phyloP scores from a whole-genome alignment of 1,139 yeast genomes.

The Hemisphaericaspora subhashii region DNA sequence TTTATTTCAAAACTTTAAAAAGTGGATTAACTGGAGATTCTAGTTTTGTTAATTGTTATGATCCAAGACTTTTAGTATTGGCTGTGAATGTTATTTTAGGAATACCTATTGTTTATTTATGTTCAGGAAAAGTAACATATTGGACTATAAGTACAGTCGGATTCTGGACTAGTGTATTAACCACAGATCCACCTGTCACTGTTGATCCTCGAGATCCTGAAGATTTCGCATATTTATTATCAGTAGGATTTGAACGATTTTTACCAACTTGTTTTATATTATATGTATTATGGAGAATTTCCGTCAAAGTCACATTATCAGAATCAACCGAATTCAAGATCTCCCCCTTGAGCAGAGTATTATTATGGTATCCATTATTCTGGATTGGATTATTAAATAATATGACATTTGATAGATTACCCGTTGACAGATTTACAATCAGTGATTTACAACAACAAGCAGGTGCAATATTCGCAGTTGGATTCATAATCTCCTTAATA shows the following conservation, averaged over 20 bases:
- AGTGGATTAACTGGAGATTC: slow-evolving; percentile 18
- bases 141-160: slow-evolving; percentile 70
- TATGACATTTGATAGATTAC: slow-evolving; percentile 82
- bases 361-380: slow-evolving; percentile 76
- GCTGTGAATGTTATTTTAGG: slow-evolving; percentile 59
- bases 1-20: slow-evolving; percentile 45
- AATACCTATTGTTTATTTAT: slow-evolving; percentile 57
- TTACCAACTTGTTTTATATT: slow-evolving; percentile 74
- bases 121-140: slow-evolving; percentile 55
- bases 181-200: slow-evolving; percentile 78
- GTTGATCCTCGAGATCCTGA: slow-evolving; percentile 56
- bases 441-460: slow-evolving; percentile 71
- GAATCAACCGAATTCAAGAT: slow-evolving; percentile 22
- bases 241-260: slow-evolving; percentile 71
- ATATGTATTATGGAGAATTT: slow-evolving; percentile 67
- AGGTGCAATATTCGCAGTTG: slow-evolving; percentile 72
- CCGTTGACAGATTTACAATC: slow-evolving; percentile 78
- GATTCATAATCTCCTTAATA: slow-evolving; percentile 47
- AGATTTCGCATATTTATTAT: slow-evolving; percentile 59
- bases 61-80: slow-evolving; percentile 62
- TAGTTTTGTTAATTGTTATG: slow-evolving; percentile 52
- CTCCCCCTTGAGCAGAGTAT: slow-evolving; percentile 51
- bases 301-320: slow-evolving; percentile 42
- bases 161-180: slow-evolving; percentile 80
- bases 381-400: slow-evolving; percentile 88